A percentile compares a stretch with the other conserved stretches of the same genome.
These are phyloP conservation scores for Eleusine indica DNA, from an alignment of 176 grass and related monocot species.

Conservation along the genomic window DNA sequence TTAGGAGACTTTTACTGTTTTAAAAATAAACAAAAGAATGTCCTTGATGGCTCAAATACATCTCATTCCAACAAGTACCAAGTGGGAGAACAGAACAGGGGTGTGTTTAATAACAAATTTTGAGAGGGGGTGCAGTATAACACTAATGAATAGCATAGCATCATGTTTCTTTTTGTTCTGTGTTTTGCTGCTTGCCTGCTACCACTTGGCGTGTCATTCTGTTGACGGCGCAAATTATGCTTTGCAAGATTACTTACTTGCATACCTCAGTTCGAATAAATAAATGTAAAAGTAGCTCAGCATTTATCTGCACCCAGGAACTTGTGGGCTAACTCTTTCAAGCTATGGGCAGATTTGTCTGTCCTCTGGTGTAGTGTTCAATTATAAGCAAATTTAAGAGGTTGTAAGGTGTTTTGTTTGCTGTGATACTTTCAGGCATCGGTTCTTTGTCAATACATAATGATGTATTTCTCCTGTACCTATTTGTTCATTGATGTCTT, in stretches of 20 bases:
- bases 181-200: background rate
- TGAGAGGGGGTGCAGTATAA: background rate
- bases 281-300: background rate
- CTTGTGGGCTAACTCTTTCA: background rate
- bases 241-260: constrained; percentile 2
- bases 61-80: background rate
- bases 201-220: background rate
- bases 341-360: background rate
- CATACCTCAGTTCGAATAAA: background rate
- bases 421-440: background rate
- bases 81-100: constrained; percentile 1
- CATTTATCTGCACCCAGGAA: background rate
- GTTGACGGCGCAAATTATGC: background rate
- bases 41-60: background rate
- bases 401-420: constrained; percentile 18
- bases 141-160: background rate
- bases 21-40: no score
- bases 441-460: background rate
- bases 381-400: constrained; percentile 15
- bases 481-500: background rate
- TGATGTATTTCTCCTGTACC: no score
- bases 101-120: background rate
- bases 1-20: no score
- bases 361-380: background rate
- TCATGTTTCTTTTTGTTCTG: background rate